Percentiles rank a stretch among this genome's conserved stretches.
Conservation (phyloP, 352 stramenopile genomes). For the Phytophthora melonis region DNA sequence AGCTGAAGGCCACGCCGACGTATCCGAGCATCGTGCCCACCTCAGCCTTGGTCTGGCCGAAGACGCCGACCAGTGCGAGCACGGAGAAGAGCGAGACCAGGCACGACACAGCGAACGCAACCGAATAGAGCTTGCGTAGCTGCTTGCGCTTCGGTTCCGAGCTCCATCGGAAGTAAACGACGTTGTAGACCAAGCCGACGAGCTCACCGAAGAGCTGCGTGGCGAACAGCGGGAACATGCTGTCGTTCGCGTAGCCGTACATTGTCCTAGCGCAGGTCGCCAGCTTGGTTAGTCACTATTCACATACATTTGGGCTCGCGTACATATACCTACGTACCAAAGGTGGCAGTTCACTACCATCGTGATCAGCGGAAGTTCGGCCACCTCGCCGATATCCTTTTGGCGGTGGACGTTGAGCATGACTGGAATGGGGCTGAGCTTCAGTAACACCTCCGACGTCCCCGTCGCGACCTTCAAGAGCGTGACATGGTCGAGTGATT, state of each 20-base stretch:
- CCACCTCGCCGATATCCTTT: constrained; percentile 30
- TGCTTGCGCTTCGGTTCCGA: constrained; percentile 16
- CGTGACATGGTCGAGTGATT: constrained; percentile 13
- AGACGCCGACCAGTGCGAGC: constrained; percentile 32
- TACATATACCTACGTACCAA: constrained; percentile 26
- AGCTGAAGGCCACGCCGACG: constrained; percentile 46
- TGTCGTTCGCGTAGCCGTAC: constrained; percentile 36
- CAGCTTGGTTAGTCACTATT: constrained; percentile 1
- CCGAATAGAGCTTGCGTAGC: constrained; percentile 18
- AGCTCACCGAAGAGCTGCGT: constrained; percentile 28
- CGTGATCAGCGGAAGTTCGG: constrained; percentile 27
- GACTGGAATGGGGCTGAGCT: constrained; percentile 27
- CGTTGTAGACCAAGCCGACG: constrained; percentile 23
- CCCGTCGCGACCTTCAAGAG: constrained; percentile 33
- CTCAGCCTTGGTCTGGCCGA: constrained; percentile 28
- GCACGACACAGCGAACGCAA: constrained; percentile 24
- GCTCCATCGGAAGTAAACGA: constrained; percentile 35
- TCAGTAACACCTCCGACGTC: constrained; percentile 23
- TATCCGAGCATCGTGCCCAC: constrained; percentile 37
- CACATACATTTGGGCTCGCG: too few species aligned
- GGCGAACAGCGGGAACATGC: constrained; percentile 40
- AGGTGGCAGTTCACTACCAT: constrained; percentile 33
- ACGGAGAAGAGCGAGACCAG: constrained; percentile 42
- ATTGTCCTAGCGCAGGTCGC: constrained; percentile 9
- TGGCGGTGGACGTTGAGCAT: constrained; percentile 33